These are phyloP conservation scores for Inga laurina DNA, from an alignment of 306 rosid species.

Conservation along the genomic window DNA sequence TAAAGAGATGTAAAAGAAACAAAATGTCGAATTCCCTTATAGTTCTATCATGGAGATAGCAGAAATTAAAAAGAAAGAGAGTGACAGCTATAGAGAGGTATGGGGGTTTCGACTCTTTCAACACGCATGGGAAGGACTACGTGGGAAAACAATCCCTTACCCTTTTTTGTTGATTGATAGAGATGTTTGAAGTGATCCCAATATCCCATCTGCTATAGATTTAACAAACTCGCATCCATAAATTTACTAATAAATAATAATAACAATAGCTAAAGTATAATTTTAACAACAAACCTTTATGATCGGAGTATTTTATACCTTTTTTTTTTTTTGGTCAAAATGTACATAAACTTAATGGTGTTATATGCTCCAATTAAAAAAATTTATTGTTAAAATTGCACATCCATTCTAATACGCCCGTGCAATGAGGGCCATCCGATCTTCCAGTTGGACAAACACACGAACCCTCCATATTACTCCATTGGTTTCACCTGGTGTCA, in stretches of 20 bases:
- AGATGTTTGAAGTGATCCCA: constrained; percentile 16
- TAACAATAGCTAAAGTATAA: neutral
- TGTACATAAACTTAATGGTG: too few species aligned
- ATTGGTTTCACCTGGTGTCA: neutral
- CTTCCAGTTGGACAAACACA: neutral
- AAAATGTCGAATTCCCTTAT: neutral
- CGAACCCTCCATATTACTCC: too few species aligned
- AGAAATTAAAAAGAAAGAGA: neutral
- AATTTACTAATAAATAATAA: neutral
- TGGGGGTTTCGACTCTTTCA: constrained; percentile 29
- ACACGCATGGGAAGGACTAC: constrained; percentile 13
- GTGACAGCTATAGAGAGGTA: neutral
- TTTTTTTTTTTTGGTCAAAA: too few species aligned
- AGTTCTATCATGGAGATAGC: too few species aligned
- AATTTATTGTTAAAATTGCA: too few species aligned
- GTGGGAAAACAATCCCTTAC: constrained; percentile 29
- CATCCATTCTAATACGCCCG: neutral
- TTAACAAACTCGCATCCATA: neutral
- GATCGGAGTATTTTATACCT: too few species aligned
- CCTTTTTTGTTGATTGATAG: constrained; percentile 37
- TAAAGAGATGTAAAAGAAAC: neutral
- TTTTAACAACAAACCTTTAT: too few species aligned
- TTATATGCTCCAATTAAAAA: too few species aligned
- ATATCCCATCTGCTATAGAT: too few species aligned
- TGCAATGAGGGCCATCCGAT: constrained; percentile 9